Conservation (phyloP, 2,329 filamentous ascomycete species). For the Fusarium sambucinum region DNA sequence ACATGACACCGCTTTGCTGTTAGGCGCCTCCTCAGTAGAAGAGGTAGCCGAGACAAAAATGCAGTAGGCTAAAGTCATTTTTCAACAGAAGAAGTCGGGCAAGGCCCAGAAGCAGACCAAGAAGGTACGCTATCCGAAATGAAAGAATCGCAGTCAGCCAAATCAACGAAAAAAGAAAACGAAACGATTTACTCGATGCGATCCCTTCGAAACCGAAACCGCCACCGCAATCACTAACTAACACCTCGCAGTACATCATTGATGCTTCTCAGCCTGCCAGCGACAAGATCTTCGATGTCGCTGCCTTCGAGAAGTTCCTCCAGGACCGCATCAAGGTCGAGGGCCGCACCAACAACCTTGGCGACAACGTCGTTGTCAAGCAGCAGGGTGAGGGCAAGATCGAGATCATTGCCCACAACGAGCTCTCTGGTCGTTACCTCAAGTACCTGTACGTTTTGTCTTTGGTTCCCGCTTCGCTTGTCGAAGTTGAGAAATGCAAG, state of each 20-base stretch:
- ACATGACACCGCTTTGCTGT: constrained; percentile 92
- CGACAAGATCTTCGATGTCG: constrained; percentile 99
- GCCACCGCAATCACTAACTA: constrained; percentile 30
- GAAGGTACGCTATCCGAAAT: constrained; percentile 70
- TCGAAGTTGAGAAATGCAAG: background rate
- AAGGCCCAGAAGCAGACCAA: constrained; percentile 85
- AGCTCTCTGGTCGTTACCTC: constrained; percentile 98
- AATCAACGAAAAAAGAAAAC: background rate
- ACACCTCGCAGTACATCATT: constrained; percentile 85
- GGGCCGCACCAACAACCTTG: constrained; percentile 97
- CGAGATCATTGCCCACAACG: constrained; percentile 96
- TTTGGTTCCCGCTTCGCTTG: background rate
- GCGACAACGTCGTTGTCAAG: constrained; percentile 89
- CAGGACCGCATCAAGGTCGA: constrained; percentile 99
- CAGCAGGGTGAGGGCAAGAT: constrained; percentile 97
- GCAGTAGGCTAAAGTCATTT: constrained; percentile 94
- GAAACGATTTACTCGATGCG: constrained; percentile 1
- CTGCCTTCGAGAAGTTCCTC: constrained; percentile 99
- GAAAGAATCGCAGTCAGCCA: background rate
- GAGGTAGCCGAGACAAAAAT: constrained; percentile 55
- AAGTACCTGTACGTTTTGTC: constrained; percentile 90
- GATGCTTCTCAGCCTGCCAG: constrained; percentile 97
- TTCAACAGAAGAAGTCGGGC: constrained; percentile 74
- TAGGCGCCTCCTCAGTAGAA: constrained; percentile 60
- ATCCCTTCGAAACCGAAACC: background rate